Conservation (phyloP, 2,329 filamentous ascomycete species). For the Penicillium sp. region DNA sequence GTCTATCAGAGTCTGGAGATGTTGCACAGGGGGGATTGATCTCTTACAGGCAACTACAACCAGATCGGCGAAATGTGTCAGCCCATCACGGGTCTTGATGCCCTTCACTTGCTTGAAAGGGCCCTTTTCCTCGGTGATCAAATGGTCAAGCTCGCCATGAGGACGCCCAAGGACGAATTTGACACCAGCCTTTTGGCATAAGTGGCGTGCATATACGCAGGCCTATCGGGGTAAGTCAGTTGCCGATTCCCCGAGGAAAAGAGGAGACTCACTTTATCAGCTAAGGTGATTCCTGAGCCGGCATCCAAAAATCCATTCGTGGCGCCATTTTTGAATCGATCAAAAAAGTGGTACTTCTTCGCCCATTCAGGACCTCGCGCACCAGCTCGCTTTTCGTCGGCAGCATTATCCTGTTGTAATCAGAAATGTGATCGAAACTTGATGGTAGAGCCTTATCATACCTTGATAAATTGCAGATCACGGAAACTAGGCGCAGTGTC, state of each 20-base stretch:
- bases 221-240: slow-evolving; percentile 7
- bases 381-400: neutral
- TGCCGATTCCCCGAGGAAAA: neutral
- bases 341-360: neutral
- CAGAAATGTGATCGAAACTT: too few species aligned
- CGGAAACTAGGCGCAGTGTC: slow-evolving; percentile 15
- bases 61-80: slow-evolving; percentile 23
- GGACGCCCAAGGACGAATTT: slow-evolving; percentile 26
- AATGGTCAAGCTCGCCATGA: slow-evolving; percentile 16
- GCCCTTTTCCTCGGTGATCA: neutral
- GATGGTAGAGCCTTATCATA: neutral
- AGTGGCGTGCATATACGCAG: slow-evolving; percentile 24
- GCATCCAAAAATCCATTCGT: neutral
- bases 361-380: neutral
- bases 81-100: slow-evolving; percentile 30
- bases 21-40: neutral
- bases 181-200: slow-evolving; percentile 25
- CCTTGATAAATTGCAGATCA: slow-evolving; percentile 24
- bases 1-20: too few species aligned
- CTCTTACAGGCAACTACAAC: slow-evolving; percentile 25
- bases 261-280: neutral
- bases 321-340: neutral
- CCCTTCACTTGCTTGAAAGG: slow-evolving; percentile 23
- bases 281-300: neutral
- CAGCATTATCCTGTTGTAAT: neutral